A percentile compares a stretch with the other conserved stretches of the same genome.
These are phyloP conservation scores for Solanum pinnatisectum DNA, from an alignment of 257 asterid genomes.

Conservation along the genomic window DNA sequence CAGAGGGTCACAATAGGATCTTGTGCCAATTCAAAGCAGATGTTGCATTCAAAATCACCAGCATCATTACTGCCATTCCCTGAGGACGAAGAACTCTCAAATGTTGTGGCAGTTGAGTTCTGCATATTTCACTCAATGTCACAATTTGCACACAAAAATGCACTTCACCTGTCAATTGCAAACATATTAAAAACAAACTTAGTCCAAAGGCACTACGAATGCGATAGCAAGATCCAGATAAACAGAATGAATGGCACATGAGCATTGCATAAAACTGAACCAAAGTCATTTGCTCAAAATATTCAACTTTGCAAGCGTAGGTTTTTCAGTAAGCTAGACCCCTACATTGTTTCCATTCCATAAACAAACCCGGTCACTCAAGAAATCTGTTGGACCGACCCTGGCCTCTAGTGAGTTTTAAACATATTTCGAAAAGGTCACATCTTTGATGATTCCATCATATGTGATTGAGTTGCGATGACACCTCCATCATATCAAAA, in stretches of 20 bases:
- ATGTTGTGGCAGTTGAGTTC: constrained; percentile 9
- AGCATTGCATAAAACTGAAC: neutral
- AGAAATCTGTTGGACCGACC: neutral
- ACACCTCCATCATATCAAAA: neutral
- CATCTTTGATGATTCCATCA: neutral
- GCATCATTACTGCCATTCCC: constrained; percentile 35
- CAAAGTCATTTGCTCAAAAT: neutral
- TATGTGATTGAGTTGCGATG: neutral
- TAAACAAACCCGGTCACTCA: neutral
- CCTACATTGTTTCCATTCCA: neutral
- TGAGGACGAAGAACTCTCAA: constrained; percentile 22
- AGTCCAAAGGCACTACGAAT: neutral
- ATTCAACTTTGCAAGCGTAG: neutral
- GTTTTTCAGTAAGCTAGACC: neutral
- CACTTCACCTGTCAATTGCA: constrained; percentile 9
- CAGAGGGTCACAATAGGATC: constrained; percentile 89
- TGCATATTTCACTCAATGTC: constrained; percentile 16
- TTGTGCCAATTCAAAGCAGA: constrained; percentile 81
- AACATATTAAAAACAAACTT: neutral
- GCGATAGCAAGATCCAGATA: neutral
- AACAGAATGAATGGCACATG: neutral
- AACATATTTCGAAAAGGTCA: neutral
- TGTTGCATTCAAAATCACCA: constrained; percentile 76
- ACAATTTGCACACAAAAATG: neutral
- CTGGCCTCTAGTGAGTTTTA: neutral